These are phyloP conservation scores for Pisolithus albus DNA, from an alignment of 768 basidiomycete genomes.

Conservation along the genomic window DNA sequence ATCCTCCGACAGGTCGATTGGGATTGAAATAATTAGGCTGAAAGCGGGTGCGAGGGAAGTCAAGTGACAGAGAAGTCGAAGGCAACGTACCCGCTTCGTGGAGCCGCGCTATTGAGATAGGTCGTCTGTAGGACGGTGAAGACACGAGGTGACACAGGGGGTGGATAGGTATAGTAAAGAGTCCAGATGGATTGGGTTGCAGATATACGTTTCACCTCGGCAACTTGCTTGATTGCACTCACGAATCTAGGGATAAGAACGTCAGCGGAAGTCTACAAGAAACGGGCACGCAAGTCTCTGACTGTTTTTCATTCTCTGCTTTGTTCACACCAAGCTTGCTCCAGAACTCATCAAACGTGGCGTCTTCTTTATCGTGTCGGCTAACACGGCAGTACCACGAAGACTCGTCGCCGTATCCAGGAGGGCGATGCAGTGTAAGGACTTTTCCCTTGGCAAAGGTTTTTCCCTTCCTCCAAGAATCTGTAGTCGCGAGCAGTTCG, in stretches of 20 bases:
- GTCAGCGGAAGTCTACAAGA: slow-evolving; percentile 1
- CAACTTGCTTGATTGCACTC: slow-evolving; percentile 55
- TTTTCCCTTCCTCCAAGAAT: slow-evolving; percentile 65
- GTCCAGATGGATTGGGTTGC: slow-evolving; percentile 64
- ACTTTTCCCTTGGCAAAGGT: slow-evolving; percentile 47
- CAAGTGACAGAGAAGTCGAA: neutral
- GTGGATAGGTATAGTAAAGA: slow-evolving; percentile 63
- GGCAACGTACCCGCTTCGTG: slow-evolving; percentile 51
- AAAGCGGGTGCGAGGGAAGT: neutral
- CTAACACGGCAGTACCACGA: slow-evolving; percentile 66
- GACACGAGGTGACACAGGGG: slow-evolving; percentile 64
- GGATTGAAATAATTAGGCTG: slow-evolving; percentile 49
- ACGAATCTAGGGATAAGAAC: slow-evolving; percentile 46
- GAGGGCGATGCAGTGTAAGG: slow-evolving; percentile 48
- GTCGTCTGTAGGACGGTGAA: slow-evolving; percentile 71
- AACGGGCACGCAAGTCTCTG: slow-evolving; percentile 12
- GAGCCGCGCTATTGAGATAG: slow-evolving; percentile 41
- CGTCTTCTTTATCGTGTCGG: slow-evolving; percentile 57
- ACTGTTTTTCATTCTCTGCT: slow-evolving; percentile 65
- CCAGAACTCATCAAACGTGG: slow-evolving; percentile 72
- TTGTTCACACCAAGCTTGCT: slow-evolving; percentile 59
- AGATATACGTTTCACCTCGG: slow-evolving; percentile 56
- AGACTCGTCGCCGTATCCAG: slow-evolving; percentile 48
- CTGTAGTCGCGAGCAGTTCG: slow-evolving; percentile 49
- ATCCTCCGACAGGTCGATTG: slow-evolving; percentile 57